Conservation (phyloP, 2,329 filamentous ascomycete species). For the Ciborinia camelliae region DNA sequence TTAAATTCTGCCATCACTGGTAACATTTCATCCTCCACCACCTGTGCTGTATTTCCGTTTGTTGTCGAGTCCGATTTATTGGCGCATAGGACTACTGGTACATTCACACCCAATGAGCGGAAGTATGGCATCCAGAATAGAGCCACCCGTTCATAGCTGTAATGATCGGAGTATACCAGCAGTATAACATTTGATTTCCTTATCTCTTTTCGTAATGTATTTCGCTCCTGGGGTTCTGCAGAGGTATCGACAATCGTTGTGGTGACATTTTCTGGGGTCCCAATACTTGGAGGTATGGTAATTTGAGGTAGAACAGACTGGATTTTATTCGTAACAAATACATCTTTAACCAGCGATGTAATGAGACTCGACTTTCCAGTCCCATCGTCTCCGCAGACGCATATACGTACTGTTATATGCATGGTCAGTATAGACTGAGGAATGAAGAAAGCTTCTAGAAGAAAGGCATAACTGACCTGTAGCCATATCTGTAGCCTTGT, state of each 20-base stretch:
- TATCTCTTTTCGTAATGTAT: slow-evolving; percentile 86
- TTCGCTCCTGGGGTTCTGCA: slow-evolving; percentile 87
- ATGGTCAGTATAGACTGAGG: slow-evolving; percentile 17
- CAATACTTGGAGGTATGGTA: slow-evolving; percentile 87
- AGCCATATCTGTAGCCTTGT: slow-evolving; percentile 35
- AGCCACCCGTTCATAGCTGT: slow-evolving; percentile 96
- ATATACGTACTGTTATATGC: slow-evolving; percentile 69
- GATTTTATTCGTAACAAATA: slow-evolving; percentile 94
- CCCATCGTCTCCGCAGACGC: slow-evolving; percentile 93
- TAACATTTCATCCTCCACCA: slow-evolving; percentile 95
- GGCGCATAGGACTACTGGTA: slow-evolving; percentile 92
- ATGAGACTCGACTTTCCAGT: slow-evolving; percentile 94
- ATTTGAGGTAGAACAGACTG: slow-evolving; percentile 92
- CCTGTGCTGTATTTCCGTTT: slow-evolving; percentile 73
- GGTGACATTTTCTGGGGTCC: slow-evolving; percentile 92
- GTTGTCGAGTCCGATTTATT: slow-evolving; percentile 91
- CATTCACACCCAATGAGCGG: slow-evolving; percentile 94
- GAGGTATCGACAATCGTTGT: slow-evolving; percentile 98
- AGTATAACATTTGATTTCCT: slow-evolving; percentile 96
- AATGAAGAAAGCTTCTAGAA: slow-evolving; percentile 3
- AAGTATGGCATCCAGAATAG: slow-evolving; percentile 99
- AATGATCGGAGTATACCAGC: slow-evolving; percentile 96
- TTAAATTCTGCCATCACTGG: slow-evolving; percentile 98
- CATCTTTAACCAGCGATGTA: slow-evolving; percentile 92
- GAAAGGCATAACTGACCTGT: slow-evolving; percentile 28